These are phyloP conservation scores for Diaporthe vexans DNA, from an alignment of 2,329 filamentous ascomycete genomes.

Conservation along the genomic window DNA sequence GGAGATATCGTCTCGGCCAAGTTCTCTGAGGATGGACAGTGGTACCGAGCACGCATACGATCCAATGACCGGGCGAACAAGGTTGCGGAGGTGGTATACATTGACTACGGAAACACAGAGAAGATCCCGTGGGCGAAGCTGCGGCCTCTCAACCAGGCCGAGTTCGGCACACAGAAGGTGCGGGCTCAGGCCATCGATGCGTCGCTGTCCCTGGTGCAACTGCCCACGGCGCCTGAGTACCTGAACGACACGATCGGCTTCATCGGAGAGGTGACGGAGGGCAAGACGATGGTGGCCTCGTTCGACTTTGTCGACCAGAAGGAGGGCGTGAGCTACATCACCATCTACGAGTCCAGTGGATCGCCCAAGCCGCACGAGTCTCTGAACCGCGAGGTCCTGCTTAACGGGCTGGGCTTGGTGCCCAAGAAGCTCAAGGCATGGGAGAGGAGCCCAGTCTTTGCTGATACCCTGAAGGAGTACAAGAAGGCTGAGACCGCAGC, in stretches of 20 bases:
- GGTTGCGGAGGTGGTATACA: constrained; percentile 90
- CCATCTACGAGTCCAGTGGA: constrained; percentile 83
- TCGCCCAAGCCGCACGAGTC: constrained; percentile 76
- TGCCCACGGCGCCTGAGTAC: constrained; percentile 87
- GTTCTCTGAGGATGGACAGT: constrained; percentile 90
- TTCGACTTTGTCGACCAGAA: constrained; percentile 86
- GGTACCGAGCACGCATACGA: constrained; percentile 93
- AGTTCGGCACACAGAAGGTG: constrained; percentile 86
- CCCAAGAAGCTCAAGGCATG: constrained; percentile 91
- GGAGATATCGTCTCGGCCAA: constrained; percentile 93
- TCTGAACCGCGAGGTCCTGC: constrained; percentile 89
- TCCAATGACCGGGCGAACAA: constrained; percentile 93
- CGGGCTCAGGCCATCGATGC: constrained; percentile 91
- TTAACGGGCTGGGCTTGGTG: constrained; percentile 89
- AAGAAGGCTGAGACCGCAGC: constrained; percentile 82
- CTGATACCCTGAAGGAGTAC: constrained; percentile 78
- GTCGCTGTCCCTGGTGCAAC: constrained; percentile 88
- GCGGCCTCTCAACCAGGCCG: constrained; percentile 81
- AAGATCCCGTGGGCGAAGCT: constrained; percentile 87
- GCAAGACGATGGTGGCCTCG: constrained; percentile 86
- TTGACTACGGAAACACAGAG: constrained; percentile 97
- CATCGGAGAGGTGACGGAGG: constrained; percentile 81
- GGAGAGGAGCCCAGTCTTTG: constrained; percentile 81
- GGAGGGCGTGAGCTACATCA: constrained; percentile 88
- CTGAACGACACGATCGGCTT: constrained; percentile 83